phyloP scores from a whole-genome alignment of 192 early-diverging fungal genomes.

The Coemansia sp. region DNA sequence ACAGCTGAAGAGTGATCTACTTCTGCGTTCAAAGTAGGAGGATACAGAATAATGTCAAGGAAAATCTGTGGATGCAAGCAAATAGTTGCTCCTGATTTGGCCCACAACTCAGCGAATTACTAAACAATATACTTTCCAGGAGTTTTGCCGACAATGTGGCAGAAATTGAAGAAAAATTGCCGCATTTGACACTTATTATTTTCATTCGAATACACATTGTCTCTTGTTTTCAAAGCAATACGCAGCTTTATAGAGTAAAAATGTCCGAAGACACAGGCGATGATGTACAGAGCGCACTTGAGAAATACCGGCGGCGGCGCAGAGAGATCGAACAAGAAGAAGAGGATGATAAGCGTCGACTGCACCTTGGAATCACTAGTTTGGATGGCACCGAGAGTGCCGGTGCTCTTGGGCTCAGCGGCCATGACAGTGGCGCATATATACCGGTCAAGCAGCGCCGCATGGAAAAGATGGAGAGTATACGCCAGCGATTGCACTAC shows the following conservation, averaged over 20 bases:
- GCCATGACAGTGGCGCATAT: slow-evolving; percentile 4
- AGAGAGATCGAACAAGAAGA: slow-evolving; percentile 44
- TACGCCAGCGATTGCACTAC: slow-evolving; percentile 23
- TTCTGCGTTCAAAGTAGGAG: too few relatives aligned
- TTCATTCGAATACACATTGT: background rate
- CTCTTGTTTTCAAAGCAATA: background rate
- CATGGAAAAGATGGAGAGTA: slow-evolving; percentile 24
- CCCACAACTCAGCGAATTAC: background rate
- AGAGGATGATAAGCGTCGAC: slow-evolving; percentile 1
- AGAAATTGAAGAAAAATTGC: background rate
- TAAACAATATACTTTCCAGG: background rate
- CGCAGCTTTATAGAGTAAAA: background rate
- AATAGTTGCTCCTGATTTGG: background rate
- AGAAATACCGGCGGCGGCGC: slow-evolving; percentile 47
- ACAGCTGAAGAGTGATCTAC: background rate
- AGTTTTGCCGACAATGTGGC: background rate
- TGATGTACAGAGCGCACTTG: slow-evolving; percentile 17
- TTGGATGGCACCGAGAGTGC: background rate
- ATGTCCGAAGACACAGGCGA: background rate
- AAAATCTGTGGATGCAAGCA: too few relatives aligned
- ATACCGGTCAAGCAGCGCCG: slow-evolving; percentile 32
- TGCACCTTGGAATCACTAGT: slow-evolving; percentile 1
- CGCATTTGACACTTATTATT: background rate
- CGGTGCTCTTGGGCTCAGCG: background rate
- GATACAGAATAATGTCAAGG: too few relatives aligned